Evolutionary conservation across 768 basidiomycete species (phyloP).

Genomic region (Trametes cinnabarina): DNA sequence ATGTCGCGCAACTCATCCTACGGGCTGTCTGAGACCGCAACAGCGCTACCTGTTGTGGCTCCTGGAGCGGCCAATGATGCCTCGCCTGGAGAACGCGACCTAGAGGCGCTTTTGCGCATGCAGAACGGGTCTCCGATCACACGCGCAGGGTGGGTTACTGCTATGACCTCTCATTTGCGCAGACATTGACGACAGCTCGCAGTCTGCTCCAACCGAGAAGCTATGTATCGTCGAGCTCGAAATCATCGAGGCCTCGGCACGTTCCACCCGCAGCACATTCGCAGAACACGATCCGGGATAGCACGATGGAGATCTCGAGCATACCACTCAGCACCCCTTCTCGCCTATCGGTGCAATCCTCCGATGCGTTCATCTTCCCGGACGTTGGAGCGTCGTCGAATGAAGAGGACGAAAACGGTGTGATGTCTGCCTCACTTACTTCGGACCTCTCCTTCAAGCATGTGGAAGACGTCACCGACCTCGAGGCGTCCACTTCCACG

Average conservation of each 20-base stretch:
- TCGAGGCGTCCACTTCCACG: constrained; percentile 24
- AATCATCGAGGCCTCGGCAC: constrained; percentile 19
- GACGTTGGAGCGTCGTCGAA: constrained; percentile 11
- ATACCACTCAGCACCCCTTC: constrained; percentile 31
- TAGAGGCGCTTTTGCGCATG: constrained; percentile 11
- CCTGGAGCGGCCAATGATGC: neutral
- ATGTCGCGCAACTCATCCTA: constrained; percentile 12
- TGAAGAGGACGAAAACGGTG: constrained; percentile 6
- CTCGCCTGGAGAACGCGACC: constrained; percentile 9
- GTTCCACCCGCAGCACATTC: constrained; percentile 43
- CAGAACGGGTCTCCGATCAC: constrained; percentile 13
- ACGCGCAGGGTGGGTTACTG: constrained; percentile 3
- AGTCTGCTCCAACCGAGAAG: constrained; percentile 60
- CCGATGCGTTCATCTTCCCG: constrained; percentile 43
- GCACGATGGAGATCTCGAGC: constrained; percentile 64
- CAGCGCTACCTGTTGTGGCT: neutral
- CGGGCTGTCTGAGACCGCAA: neutral
- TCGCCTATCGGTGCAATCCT: constrained; percentile 19
- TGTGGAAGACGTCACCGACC: constrained; percentile 20
- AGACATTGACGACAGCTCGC: constrained; percentile 1
- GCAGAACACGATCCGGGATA: constrained; percentile 61
- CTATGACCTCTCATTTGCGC: too few relatives aligned
- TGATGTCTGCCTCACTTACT: constrained; percentile 10
- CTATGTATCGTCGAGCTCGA: constrained; percentile 35
- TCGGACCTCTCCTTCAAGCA: constrained; percentile 16